Base-by-base conservation (phyloP, 2,329 filamentous ascomycete genomes). In the Alternaria sp. region DNA sequence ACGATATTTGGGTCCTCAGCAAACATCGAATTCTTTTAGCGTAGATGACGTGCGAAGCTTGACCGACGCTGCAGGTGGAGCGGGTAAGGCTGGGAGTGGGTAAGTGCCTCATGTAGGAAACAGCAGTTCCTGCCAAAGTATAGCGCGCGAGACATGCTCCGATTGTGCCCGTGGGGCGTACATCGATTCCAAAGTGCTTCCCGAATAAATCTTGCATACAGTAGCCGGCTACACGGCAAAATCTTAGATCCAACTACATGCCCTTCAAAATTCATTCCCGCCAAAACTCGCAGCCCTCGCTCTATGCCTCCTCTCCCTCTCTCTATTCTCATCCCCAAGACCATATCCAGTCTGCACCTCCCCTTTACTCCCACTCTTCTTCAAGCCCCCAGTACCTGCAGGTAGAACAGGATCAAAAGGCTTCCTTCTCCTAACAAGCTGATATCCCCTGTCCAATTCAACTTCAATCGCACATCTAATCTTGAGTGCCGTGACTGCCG, bases 391-490 rank as follows among this genome's bases (percentile, higher is more conserved):
- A 51, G 53, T 60, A 21, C 53, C 54, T 54, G 53, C 66, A 68
- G 60, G 26, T 11, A 46, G 21, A 49, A 58, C 60, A 60, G 53
- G 81, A 62, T 81, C 79, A 59, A 79, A 76, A 18, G 80, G 81
- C 68, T 82, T 82, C 51, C 80, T 58, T 53, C 90, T 87, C 64
- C 93, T 84, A 0, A 95, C 91, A 61, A 91, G 84, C 79, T 96
- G 92, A 78, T 97, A 97, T 0, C 92, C 92, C 50, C 90, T 84
- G 78, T 97, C 94, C 11, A 98, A 84, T 76, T 97, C 94, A 59
- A 94, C 90, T 79, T 98, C 95, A 8, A 98, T 87, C 5, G 90
- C 91, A 78, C 93, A 96, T 7, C 95, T 84, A 7, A 97, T 90
- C 71, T 91, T 90, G 65, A 98, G 81, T 14, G 94, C 93, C 30